phyloP scores from a whole-genome alignment of 495 filamentous ascomycete genomes.

The Cudoniella acicularis region DNA sequence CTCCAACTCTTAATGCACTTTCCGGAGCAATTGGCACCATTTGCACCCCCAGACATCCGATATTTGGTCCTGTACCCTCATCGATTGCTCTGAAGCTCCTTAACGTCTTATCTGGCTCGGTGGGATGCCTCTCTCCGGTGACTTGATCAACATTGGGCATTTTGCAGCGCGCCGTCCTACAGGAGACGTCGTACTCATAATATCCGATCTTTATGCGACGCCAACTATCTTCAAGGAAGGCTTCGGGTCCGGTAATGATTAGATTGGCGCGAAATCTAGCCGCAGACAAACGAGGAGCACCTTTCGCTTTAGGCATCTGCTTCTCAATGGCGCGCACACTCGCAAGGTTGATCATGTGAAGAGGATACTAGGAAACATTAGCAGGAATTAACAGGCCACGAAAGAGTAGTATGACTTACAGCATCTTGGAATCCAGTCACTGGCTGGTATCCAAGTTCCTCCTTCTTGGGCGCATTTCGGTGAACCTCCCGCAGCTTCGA shows the following conservation, averaged over 20 bases:
- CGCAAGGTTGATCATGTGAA: slow-evolving; percentile 74
- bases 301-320: slow-evolving; percentile 49
- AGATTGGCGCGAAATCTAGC: slow-evolving; percentile 83
- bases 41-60: slow-evolving; percentile 82
- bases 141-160: slow-evolving; percentile 79
- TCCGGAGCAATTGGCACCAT: slow-evolving; percentile 59
- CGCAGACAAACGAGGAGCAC: slow-evolving; percentile 50
- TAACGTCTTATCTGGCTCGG: slow-evolving; percentile 72
- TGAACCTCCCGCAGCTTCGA: slow-evolving; percentile 61
- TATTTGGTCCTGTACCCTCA: slow-evolving; percentile 56
- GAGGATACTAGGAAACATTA: slow-evolving; percentile 57
- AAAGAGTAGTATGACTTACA: too few relatives aligned
- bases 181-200: slow-evolving; percentile 54
- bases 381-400: too few relatives aligned
- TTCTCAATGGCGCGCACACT: slow-evolving; percentile 63
- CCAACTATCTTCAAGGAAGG: slow-evolving; percentile 78
- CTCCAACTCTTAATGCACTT: slow-evolving; percentile 53
- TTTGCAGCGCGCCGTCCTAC: slow-evolving; percentile 73
- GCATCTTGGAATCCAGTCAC: slow-evolving; percentile 81
- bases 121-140: slow-evolving; percentile 64
- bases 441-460: slow-evolving; percentile 69
- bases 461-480: slow-evolving; percentile 69
- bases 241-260: slow-evolving; percentile 59
- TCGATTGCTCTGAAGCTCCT: slow-evolving; percentile 70
- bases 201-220: slow-evolving; percentile 60